Percentiles rank a stretch among this genome's conserved stretches.
phyloP scores from a whole-genome alignment of 208 protist genomes.

The Acanthamoeba royreba region DNA sequence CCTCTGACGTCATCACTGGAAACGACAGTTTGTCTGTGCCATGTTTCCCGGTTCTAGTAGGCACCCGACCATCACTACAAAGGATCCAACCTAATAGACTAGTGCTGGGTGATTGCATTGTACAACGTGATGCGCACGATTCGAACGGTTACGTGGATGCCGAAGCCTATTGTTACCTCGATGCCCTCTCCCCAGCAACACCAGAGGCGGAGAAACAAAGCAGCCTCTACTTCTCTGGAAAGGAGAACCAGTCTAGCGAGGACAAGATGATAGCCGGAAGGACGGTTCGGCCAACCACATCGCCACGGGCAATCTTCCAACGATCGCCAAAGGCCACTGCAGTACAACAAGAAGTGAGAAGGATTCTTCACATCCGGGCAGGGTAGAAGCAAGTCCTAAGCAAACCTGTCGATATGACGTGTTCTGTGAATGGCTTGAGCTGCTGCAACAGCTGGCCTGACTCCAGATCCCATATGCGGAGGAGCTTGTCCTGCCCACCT shows the following conservation, averaged over 20 bases:
- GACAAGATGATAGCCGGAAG: not conserved
- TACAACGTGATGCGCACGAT: too few species aligned
- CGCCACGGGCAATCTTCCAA: not conserved
- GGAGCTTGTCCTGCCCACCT: not conserved
- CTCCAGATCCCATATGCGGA: not conserved
- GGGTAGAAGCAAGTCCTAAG: not conserved
- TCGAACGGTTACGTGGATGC: too few species aligned
- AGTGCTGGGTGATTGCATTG: too few species aligned
- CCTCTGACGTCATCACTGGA: too few species aligned
- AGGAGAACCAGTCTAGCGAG: not conserved
- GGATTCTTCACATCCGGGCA: not conserved
- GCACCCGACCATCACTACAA: too few species aligned
- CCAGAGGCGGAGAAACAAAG: too few species aligned
- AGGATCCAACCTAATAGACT: too few species aligned
- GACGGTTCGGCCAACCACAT: not conserved
- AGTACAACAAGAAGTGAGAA: too few species aligned
- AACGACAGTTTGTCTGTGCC: too few species aligned
- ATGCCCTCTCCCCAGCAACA: too few species aligned
- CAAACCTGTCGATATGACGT: not conserved
- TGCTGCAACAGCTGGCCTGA: not conserved
- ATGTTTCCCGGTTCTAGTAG: too few species aligned
- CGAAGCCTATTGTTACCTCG: too few species aligned
- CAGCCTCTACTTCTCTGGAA: not conserved
- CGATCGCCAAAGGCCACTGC: constrained; percentile 9
- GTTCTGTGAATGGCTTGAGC: not conserved